Percentiles rank a stretch among this genome's conserved stretches.
phyloP scores from a whole-genome alignment of 2,329 filamentous ascomycete genomes.

The Cyanodermella asteris region DNA sequence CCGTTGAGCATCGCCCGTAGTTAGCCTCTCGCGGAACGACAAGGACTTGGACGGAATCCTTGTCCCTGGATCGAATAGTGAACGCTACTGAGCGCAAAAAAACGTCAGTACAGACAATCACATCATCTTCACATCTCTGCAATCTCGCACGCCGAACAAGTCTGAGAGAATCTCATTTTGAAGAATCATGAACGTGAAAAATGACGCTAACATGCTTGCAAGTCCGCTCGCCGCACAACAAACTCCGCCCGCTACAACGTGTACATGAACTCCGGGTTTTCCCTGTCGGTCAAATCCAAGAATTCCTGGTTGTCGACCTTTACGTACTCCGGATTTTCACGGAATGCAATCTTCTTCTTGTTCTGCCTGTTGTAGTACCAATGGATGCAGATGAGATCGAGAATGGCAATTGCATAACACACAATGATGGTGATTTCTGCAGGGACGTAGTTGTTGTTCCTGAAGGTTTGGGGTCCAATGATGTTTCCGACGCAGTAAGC shows the following conservation, averaged over 20 bases:
- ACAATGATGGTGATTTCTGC: slow-evolving; percentile 24
- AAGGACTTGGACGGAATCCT: no score
- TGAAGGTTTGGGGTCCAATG: slow-evolving; percentile 31
- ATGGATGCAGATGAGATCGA: slow-evolving; percentile 39
- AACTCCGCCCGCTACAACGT: slow-evolving; percentile 22
- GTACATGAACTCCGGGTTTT: slow-evolving; percentile 45
- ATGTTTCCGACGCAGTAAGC: slow-evolving; percentile 31
- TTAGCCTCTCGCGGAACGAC: no score
- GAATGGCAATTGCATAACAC: slow-evolving; percentile 15
- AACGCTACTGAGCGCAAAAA: no score
- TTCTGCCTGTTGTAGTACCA: slow-evolving; percentile 39
- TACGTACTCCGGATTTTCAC: slow-evolving; percentile 34
- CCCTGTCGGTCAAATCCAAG: slow-evolving; percentile 25
- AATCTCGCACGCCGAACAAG: no score
- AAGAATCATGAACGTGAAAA: no score
- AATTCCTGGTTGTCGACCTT: slow-evolving; percentile 46
- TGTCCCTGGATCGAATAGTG: no score
- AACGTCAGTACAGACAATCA: no score
- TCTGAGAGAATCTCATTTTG: no score
- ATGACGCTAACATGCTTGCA: no score
- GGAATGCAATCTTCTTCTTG: slow-evolving; percentile 29
- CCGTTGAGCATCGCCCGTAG: no score
- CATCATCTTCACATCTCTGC: no score
- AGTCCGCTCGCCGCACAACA: no score
- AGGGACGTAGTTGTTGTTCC: slow-evolving; percentile 36